Base-by-base conservation (phyloP, 2,329 filamentous ascomycete species). In the Lecanicillium sp. region DNA sequence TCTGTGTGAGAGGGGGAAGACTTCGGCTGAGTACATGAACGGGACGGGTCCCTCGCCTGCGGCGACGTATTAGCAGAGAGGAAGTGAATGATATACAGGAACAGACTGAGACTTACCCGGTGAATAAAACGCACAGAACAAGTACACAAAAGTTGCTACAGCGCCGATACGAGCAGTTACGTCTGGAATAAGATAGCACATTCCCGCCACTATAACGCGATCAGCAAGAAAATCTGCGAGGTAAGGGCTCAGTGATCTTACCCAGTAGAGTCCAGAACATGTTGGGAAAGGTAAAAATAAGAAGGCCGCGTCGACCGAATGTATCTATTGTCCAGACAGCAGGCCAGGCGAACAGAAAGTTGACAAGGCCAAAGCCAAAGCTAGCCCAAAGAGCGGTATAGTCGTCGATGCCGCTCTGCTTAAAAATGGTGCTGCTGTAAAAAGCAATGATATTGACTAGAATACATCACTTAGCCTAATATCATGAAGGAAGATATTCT, bases 261-360 rank as follows among this genome's bases (percentile, higher is more conserved):
- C 58, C 55, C n/a, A 73, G 63, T 25, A 73, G 57, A 25, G 73
- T 72, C 64, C 73, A 75, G 17, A 73, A 68, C 75, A 81, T 80
- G 44, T 78, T 67, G 2, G 78, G 78, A 48, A 82, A 80, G 1
- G 78, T 82, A 45, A 76, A 72, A 2, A 80, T 56, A 3, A 81
- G 62, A 6, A 82, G 59, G 5, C 69, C 62, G 5, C 78, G 70
- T 12, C 78, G 73, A 2, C 78, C 78, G 49, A 71, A 79, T 0
- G 74, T 79, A 49, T 82, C 78, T 40, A 82, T 81, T 1, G 76
- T 79, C 61, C 67, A 77, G 15, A 80, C 58, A 1, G 78, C 76
- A 0, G 76, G 77, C 55, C 71, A 75, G 12, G 78, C 76, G 43
- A 80, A 80, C 25, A 79, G 22, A 48, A 81, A 81, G 44, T 79